Base-by-base conservation (phyloP, 768 basidiomycete genomes). In the Kwoniella sp. region DNA sequence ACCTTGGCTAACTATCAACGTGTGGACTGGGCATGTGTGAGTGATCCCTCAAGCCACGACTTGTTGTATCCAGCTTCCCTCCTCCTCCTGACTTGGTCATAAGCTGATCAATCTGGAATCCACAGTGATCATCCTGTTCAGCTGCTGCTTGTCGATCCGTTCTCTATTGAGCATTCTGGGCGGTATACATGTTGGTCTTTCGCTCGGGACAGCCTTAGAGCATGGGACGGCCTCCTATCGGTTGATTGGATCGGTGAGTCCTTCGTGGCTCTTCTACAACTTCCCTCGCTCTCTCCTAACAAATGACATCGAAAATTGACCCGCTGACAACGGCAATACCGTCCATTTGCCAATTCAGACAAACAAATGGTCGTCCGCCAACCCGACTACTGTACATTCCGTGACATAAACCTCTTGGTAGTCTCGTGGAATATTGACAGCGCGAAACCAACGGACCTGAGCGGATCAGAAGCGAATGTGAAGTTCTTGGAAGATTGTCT, bases 351-450 rank as follows among this genome's bases (percentile, higher is more conserved):
- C 23, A 30, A 7, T 30, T 20, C 68, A 94, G 94, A 93, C 59
- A 84, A 87, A 41, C 89, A 91, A 67, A 82, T 98, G 1, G 77
- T 87, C 70, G 89, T 88, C 75, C 86, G 86, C 20, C 92, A 95
- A 79, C 82, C 83, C 0, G 83, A 87, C 17, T 97, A 89, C 81
- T 91, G 90, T 81, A 85, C 85, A 2, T 93, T 90, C 84, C 86
- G 92, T 22, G 83, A 88, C 22, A 82, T 96, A 64, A 89, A 85
- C 1, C 82, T 91, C 0, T 87, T 98, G 37, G 85, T 92, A 31
- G 85, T 92, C 53, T 88, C 93, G 0, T 99, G 93, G 93, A 99
- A 98, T 77, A 86, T 91, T 58, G 94, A 94, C 77, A 89, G 93
- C 0, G 87, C 89, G 2, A 88, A 89, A 70, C 94, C 95, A 0